Conservation (phyloP, 768 basidiomycete species). For the Phylloporus scabripes region DNA sequence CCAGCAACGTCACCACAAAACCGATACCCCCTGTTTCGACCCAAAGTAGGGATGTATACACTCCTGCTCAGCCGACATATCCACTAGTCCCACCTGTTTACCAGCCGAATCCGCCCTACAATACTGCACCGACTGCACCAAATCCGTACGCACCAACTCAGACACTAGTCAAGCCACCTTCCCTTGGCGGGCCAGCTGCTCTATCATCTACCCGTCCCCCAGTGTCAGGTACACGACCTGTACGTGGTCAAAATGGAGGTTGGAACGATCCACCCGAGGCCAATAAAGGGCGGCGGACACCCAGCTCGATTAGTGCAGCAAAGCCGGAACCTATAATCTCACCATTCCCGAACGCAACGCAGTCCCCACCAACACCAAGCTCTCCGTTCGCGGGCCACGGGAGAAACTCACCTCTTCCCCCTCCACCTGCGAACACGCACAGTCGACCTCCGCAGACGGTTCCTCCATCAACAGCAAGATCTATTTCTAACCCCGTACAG, state of each 20-base stretch:
- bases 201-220: conserved; percentile 41
- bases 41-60: conserved; percentile 15
- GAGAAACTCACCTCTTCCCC: conserved; percentile 29
- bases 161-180: conserved; percentile 38
- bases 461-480: conserved; percentile 30
- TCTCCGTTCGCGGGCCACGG: conserved; percentile 43
- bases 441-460: conserved; percentile 41
- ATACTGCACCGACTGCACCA: not conserved
- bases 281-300: conserved; percentile 43
- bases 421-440: conserved; percentile 41
- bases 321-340: conserved; percentile 76
- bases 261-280: conserved; percentile 86
- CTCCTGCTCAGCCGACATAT: conserved; percentile 28
- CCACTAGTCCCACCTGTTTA: conserved; percentile 24
- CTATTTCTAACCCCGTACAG: conserved; percentile 24
- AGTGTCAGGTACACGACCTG: conserved; percentile 47
- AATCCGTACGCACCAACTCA: conserved; percentile 13
- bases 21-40: conserved; percentile 18
- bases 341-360: conserved; percentile 77
- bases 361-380: conserved; percentile 41
- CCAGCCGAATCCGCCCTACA: conserved; percentile 6
- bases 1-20: conserved; percentile 24
- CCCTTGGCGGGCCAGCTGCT: conserved; percentile 33
- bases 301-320: conserved; percentile 40
- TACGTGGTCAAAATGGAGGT: conserved; percentile 65